phyloP scores from a whole-genome alignment of 441 rosid genomes.

The Geranium incanum region DNA sequence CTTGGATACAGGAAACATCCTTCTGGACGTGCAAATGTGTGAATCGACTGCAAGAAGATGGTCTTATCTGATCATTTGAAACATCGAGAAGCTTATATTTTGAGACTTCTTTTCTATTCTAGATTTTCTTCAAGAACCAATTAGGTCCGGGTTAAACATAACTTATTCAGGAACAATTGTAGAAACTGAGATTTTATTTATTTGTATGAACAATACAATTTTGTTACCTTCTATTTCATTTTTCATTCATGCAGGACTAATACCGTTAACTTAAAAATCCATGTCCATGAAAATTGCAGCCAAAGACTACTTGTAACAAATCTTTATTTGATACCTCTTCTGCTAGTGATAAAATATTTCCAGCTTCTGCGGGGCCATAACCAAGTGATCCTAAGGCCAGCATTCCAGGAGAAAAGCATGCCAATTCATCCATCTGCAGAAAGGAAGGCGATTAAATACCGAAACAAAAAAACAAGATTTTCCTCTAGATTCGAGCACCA shows the following conservation, averaged over 20 bases:
- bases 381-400: slow-evolving; percentile 3
- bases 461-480: neutral
- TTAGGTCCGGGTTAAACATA: neutral
- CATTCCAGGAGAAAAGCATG: slow-evolving; percentile 6
- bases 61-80: neutral
- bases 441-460: neutral
- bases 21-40: neutral
- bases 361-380: slow-evolving; percentile 3
- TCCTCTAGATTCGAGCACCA: neutral
- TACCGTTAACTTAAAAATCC: neutral
- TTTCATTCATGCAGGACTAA: neutral
- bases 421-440: slow-evolving; percentile 8
- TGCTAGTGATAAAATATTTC: slow-evolving; percentile 1
- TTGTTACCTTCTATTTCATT: neutral
- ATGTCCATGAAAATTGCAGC: neutral
- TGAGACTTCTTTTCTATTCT: neutral
- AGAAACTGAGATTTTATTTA: neutral
- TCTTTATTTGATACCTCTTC: neutral
- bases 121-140: neutral
- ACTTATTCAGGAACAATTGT: neutral
- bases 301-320: neutral
- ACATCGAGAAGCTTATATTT: neutral
- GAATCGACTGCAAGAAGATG: no score
- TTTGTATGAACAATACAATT: neutral
- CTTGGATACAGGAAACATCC: neutral